Base-by-base conservation (phyloP, 768 basidiomycete genomes). In the Neoboletus subvelutipes region DNA sequence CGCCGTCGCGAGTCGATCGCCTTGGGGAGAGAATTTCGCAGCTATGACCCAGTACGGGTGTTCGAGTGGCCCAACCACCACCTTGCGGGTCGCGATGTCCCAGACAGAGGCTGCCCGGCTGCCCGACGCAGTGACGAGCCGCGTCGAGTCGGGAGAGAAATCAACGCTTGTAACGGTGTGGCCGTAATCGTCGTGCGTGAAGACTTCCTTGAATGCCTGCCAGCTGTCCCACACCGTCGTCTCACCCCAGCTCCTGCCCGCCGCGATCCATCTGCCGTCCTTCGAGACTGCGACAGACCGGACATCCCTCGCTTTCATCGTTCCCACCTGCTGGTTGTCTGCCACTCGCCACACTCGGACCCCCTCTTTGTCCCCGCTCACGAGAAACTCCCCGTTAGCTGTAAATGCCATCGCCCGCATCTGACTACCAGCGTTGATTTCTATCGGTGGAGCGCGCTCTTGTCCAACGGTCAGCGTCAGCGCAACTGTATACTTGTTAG, bases 21-120 rank as follows among this genome's bases (percentile, higher is more conserved):
- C 61, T 17, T 26, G 8, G 22, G 61, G 61, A 22, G 61, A 63
- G 22, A 54, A 62, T 34, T 58, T 62, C 8, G 56, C 61, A 2
- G 56, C 56, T n/a, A 54, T 8, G 20, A 63, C 61, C 51, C 61
- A 53, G 1, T 63, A 45, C 17, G 6, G n/a, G 20, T 52, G 60
- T 20, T 53, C 33, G 24, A 52, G 50, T 4, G 50, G 50, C 13
- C 28, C 29, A 12, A 49, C 33, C 12, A 50, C 33, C 37, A 29
- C 22, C 13, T 20, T 56, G 13, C 45, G 24, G 9, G 17, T 22
- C n/a, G 29, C 34, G 26, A 54, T 17, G 15, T 58, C 56, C 55
- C 42, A 62, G 31, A 63, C 10, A 9, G 42, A 43, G 24, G 49
- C 52, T 9, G 56, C 26, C 13, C 56, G 51, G 36, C 40, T 52